These are phyloP conservation scores for Microsporum audouinii DNA, from an alignment of 2,329 filamentous ascomycete species.

Conservation along the genomic window DNA sequence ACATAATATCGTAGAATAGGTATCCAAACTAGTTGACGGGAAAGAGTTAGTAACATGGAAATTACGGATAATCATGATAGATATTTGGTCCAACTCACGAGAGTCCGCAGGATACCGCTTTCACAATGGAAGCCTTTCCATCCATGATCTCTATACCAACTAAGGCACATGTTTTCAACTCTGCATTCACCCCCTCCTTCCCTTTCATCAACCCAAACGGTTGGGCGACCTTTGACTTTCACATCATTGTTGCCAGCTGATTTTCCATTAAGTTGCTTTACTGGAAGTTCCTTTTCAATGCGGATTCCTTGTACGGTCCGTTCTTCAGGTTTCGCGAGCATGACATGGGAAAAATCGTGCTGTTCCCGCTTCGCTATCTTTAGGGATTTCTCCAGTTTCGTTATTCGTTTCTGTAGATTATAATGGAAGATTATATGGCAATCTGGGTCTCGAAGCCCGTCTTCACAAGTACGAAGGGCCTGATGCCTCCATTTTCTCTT, in stretches of 20 bases:
- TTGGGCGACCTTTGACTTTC: slow-evolving; percentile 40
- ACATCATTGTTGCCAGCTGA: slow-evolving; percentile 14
- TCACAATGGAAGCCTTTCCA: slow-evolving; percentile 96
- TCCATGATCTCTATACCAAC: slow-evolving; percentile 66
- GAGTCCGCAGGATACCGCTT: slow-evolving; percentile 79
- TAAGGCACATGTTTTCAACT: slow-evolving; percentile 90
- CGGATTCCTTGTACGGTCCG: slow-evolving; percentile 67
- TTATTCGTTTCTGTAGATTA: slow-evolving; percentile 85
- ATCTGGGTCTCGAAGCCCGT: slow-evolving; percentile 71
- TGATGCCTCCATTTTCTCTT: slow-evolving; percentile 74
- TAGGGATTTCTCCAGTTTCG: slow-evolving; percentile 75
- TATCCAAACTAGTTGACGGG: slow-evolving; percentile 50
- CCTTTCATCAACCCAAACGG: slow-evolving; percentile 73
- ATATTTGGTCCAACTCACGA: slow-evolving; percentile 33
- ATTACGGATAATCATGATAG: background rate
- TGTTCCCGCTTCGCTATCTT: slow-evolving; percentile 75
- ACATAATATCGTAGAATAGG: slow-evolving; percentile 86
- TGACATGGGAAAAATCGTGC: slow-evolving; percentile 84
- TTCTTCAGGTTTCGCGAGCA: slow-evolving; percentile 62
- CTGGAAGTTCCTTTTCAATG: slow-evolving; percentile 47
- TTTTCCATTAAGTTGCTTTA: slow-evolving; percentile 10
- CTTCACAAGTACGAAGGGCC: slow-evolving; percentile 70
- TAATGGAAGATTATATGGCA: slow-evolving; percentile 91
- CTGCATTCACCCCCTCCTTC: slow-evolving; percentile 62
- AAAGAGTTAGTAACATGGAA: background rate